Evolutionary conservation across 371 early-diverging fungal species (phyloP).

Genomic region (Capniomyces stellatus): DNA sequence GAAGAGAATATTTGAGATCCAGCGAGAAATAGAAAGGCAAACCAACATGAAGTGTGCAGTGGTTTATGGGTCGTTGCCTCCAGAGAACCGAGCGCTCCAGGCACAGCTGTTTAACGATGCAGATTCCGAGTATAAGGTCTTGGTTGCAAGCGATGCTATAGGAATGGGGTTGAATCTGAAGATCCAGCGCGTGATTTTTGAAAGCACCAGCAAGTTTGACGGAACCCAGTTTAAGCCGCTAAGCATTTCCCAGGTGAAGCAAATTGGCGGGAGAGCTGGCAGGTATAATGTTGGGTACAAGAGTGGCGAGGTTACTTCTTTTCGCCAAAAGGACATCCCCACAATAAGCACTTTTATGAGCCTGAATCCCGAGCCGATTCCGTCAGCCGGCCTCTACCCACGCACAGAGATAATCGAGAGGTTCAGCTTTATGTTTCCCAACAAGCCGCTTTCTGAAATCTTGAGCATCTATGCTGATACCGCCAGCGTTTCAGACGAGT

Average conservation of each 20-base stretch:
- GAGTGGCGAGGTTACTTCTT: slow-evolving; percentile 37
- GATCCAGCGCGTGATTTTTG: slow-evolving; percentile 74
- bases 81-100: slow-evolving; percentile 78
- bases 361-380: slow-evolving; percentile 12
- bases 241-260: slow-evolving; percentile 62
- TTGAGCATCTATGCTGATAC: slow-evolving; percentile 40
- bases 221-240: slow-evolving; percentile 34
- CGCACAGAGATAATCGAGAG: not conserved
- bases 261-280: slow-evolving; percentile 93
- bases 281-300: slow-evolving; percentile 52
- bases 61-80: slow-evolving; percentile 83
- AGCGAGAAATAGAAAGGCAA: slow-evolving; percentile 49
- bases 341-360: slow-evolving; percentile 7
- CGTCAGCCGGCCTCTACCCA: not conserved
- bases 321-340: slow-evolving; percentile 9
- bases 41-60: slow-evolving; percentile 73
- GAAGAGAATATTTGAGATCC: slow-evolving; percentile 50
- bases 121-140: slow-evolving; percentile 51
- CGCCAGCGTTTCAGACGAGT: slow-evolving; percentile 41
- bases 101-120: slow-evolving; percentile 81
- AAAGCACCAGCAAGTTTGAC: slow-evolving; percentile 54
- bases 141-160: slow-evolving; percentile 90
- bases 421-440: slow-evolving; percentile 18
- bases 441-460: slow-evolving; percentile 8
- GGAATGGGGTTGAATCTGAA: slow-evolving; percentile 96